These are phyloP conservation scores for Teunomyces panamensis DNA, from an alignment of 805 yeast genomes.

Conservation along the genomic window DNA sequence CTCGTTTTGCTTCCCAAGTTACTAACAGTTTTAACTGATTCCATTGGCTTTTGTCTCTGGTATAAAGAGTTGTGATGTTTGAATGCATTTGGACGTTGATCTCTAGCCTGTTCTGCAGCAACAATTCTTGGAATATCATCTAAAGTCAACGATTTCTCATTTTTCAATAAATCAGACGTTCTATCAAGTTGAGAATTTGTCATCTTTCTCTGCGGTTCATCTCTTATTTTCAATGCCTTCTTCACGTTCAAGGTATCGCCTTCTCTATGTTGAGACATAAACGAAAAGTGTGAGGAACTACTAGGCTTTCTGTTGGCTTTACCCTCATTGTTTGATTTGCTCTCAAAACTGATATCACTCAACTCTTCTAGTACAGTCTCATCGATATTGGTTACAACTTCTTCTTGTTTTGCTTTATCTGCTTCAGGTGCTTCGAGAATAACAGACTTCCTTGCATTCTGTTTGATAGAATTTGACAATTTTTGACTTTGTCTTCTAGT, in stretches of 20 bases:
- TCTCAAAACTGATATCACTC: constrained; percentile 8
- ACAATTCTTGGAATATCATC: constrained; percentile 97
- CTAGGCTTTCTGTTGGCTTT: constrained; percentile 15
- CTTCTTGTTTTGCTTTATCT: constrained; percentile 30
- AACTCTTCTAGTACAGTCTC: constrained; percentile 14
- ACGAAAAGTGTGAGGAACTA: constrained; percentile 28
- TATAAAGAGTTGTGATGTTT: constrained; percentile 63
- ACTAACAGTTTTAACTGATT: constrained; percentile 21
- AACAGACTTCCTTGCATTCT: constrained; percentile 63
- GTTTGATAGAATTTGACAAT: constrained; percentile 52
- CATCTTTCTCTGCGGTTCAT: constrained; percentile 36
- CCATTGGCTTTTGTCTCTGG: constrained; percentile 30
- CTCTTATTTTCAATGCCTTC: constrained; percentile 29
- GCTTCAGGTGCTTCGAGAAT: constrained; percentile 63
- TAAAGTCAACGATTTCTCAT: constrained; percentile 81
- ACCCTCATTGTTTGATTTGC: background rate
- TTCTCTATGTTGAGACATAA: constrained; percentile 21
- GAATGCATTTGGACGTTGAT: constrained; percentile 88
- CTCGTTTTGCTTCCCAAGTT: constrained; percentile 6
- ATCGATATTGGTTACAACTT: constrained; percentile 14
- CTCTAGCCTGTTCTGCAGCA: constrained; percentile 95
- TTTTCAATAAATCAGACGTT: constrained; percentile 68
- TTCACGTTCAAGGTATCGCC: constrained; percentile 25
- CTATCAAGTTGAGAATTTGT: constrained; percentile 47
- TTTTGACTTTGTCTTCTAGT: constrained; percentile 67